Conservation (phyloP, 2,329 filamentous ascomycete genomes). For the Colletotrichum eremochloae region DNA sequence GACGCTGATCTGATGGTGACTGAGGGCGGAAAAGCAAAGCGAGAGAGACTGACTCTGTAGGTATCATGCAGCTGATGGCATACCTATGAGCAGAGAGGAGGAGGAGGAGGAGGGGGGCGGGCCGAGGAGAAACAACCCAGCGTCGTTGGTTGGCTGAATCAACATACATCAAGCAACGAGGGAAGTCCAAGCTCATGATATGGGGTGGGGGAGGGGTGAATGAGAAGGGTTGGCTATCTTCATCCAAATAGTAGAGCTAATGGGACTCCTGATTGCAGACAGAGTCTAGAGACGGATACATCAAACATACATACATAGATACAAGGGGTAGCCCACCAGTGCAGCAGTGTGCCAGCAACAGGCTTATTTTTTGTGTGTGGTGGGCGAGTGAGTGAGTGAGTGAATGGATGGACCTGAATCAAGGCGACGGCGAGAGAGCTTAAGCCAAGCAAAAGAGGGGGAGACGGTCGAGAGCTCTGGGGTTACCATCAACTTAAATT, state of each 20-base stretch:
- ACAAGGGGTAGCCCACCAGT: neutral
- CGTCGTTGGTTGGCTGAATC: constrained; percentile 26
- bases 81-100: neutral
- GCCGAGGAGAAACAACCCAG: constrained; percentile 12
- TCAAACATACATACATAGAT: neutral
- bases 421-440: constrained; percentile 4
- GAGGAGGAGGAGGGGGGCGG: neutral
- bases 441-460: constrained; percentile 1
- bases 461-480: neutral
- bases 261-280: neutral
- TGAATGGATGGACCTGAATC: neutral
- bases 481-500: constrained; percentile 29
- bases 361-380: neutral
- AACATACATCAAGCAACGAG: neutral
- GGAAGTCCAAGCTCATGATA: constrained; percentile 27
- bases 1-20: constrained; percentile 18
- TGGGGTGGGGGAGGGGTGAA: neutral
- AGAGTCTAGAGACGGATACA: neutral
- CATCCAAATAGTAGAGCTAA: neutral
- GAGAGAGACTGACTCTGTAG: constrained; percentile 33
- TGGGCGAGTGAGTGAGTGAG: neutral
- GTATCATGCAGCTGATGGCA: constrained; percentile 33
- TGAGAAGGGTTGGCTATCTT: neutral
- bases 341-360: constrained; percentile 9
- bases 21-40: constrained; percentile 26